Conservation (phyloP, 176 grass and related monocot genomes). For the Rhynchospora pubera region DNA sequence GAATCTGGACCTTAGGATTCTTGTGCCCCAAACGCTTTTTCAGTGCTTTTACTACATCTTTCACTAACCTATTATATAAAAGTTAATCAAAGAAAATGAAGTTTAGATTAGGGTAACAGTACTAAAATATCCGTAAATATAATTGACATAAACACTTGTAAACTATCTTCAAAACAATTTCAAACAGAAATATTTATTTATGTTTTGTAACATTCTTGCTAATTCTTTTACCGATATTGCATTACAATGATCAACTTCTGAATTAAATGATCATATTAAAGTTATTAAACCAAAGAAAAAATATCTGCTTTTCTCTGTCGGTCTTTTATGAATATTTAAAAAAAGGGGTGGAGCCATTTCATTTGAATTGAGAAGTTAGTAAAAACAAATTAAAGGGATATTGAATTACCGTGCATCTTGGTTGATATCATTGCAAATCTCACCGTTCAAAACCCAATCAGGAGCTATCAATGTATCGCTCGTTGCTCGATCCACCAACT, state of each 20-base stretch:
- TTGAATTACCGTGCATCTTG: slow-evolving; percentile 40
- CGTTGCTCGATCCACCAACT: slow-evolving; percentile 47
- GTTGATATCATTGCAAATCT: slow-evolving; percentile 84
- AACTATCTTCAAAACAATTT: background rate
- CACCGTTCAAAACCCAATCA: slow-evolving; percentile 82
- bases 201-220: too few species aligned
- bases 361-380: background rate
- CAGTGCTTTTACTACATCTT: slow-evolving; percentile 66
- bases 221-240: too few species aligned
- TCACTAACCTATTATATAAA: slow-evolving; percentile 40
- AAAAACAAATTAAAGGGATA: background rate
- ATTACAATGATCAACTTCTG: too few species aligned
- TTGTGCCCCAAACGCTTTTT: slow-evolving; percentile 76
- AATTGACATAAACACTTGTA: background rate
- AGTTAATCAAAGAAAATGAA: background rate
- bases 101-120: background rate
- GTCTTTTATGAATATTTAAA: too few species aligned
- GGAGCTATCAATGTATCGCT: slow-evolving; percentile 69
- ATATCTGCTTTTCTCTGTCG: too few species aligned
- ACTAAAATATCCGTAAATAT: background rate
- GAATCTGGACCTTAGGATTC: slow-evolving; percentile 82
- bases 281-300: too few species aligned
- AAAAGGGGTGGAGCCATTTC: too few species aligned
- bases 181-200: too few species aligned
- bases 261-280: too few species aligned